phyloP scores from a whole-genome alignment of 208 protist species.

The Blastocrithidia nonstop region DNA sequence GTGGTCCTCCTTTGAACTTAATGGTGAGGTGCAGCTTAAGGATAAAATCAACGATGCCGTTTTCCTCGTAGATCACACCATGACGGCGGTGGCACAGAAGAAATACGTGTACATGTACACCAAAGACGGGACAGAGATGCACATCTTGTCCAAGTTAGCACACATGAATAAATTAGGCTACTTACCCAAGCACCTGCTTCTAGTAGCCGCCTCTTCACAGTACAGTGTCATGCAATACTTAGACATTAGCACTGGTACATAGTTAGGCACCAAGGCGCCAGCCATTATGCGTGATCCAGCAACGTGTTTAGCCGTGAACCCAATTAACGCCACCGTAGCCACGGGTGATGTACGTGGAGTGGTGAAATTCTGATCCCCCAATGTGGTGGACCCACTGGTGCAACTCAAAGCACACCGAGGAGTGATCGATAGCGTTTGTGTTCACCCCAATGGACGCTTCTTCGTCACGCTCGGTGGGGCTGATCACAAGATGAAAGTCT shows the following conservation, averaged over 20 bases:
- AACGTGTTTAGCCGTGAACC: slow-evolving; percentile 83
- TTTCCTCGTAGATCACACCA: slow-evolving; percentile 95
- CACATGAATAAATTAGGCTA: slow-evolving; percentile 91
- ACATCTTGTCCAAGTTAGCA: slow-evolving; percentile 89
- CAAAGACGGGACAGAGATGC: slow-evolving; percentile 93
- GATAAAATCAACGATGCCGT: slow-evolving; percentile 88
- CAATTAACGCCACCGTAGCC: slow-evolving; percentile 88
- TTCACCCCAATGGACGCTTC: slow-evolving; percentile 85
- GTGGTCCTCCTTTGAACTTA: slow-evolving; percentile 87
- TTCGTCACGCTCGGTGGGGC: slow-evolving; percentile 90
- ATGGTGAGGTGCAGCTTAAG: slow-evolving; percentile 89
- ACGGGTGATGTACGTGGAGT: slow-evolving; percentile 85
- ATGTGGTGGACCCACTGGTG: slow-evolving; percentile 86
- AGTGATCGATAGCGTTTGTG: slow-evolving; percentile 65
- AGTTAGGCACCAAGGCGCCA: slow-evolving; percentile 75
- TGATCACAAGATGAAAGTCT: slow-evolving; percentile 94
- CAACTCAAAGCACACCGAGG: slow-evolving; percentile 92
- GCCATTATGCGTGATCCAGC: slow-evolving; percentile 63
- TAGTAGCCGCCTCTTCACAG: slow-evolving; percentile 74
- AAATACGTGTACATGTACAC: slow-evolving; percentile 99
- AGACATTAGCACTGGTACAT: slow-evolving; percentile 90
- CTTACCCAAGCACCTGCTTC: slow-evolving; percentile 95
- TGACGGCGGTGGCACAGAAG: slow-evolving; percentile 97
- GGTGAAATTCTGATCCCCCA: slow-evolving; percentile 95
- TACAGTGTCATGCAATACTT: slow-evolving; percentile 88